Conservation (phyloP, 164 flowering plant genomes). For the Akebia trifoliata region DNA sequence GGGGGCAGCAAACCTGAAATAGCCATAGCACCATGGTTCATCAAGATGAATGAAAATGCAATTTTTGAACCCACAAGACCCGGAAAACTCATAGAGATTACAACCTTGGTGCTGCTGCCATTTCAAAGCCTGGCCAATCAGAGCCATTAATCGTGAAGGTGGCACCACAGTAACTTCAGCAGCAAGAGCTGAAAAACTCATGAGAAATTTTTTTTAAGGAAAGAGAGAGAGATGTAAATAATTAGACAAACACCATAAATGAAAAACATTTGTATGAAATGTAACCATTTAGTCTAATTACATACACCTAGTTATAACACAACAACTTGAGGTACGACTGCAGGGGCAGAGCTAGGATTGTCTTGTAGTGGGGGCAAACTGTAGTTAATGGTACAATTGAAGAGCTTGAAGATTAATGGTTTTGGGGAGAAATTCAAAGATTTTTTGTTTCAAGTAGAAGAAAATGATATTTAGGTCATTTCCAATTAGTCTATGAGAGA, state of each 20-base stretch:
- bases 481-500: too few relatives aligned
- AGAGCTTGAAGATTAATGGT: too few relatives aligned
- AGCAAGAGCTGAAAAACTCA: constrained; percentile 61
- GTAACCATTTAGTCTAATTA: neutral
- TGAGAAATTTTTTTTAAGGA: neutral
- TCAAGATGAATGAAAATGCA: neutral
- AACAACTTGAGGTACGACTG: neutral
- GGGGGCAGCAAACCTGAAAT: constrained; percentile 89
- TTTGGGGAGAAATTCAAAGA: too few relatives aligned
- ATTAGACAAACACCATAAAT: neutral
- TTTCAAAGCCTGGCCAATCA: constrained; percentile 95
- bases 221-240: neutral
- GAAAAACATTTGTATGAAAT: too few relatives aligned
- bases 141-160: constrained; percentile 94
- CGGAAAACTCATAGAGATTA: neutral
- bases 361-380: too few relatives aligned
- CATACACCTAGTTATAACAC: neutral
- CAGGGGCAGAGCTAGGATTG: too few relatives aligned
- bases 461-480: too few relatives aligned
- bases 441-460: too few relatives aligned
- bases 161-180: constrained; percentile 94
- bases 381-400: too few relatives aligned
- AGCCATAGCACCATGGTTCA: constrained; percentile 10
- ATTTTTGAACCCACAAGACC: neutral
- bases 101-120: constrained; percentile 99